Base-by-base conservation (phyloP, 306 rosid species). In the Abrus pulchellus region DNA sequence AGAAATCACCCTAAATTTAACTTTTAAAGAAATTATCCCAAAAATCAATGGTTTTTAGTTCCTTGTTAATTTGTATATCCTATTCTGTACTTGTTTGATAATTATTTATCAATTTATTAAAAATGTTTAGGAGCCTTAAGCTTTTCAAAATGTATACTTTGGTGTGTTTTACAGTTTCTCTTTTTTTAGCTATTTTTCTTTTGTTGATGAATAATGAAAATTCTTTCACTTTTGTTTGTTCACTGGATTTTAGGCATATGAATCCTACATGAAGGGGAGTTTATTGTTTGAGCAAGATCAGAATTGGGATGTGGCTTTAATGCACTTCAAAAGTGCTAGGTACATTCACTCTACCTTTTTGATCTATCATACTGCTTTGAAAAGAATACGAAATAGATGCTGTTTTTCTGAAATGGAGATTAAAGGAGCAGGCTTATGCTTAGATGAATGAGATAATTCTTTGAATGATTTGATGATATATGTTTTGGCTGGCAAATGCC, bases 271-370 rank as follows among this genome's bases (percentile, higher is more conserved):
- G 99, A 93, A 91, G 69, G 99, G 98, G 85, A 95, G 82, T 86
- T 88, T 95, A 84, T 82, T 95, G 91, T 95, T 95, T 88, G 98
- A 95, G 85, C 97, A 90, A 92, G 99, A 95, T 85, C 90, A 84
- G 84, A 92, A 89, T 68, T 95, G 99, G 98, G 98, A 95, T 27
- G 88, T 86, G 81, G 97, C 99, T 60, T 89, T 95, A 59, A 80
- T 77, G 91, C 85, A 93, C 83, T 95, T 95, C 90, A 95, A 91
- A 95, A 91, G 94, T 90, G 94, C 99, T 82, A 93, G 99, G 98
- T 95, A 85, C 81, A 63, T 80, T 68, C 82, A 14, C 67, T 49
- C 30, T 72, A 32, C 64, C n/a, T 85, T 72, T 68, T 69, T 63
- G 64, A 11, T 81, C 57, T 12, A 38, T 68, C 28, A 9, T 27